phyloP scores from a whole-genome alignment of 441 rosid species.

The Jatropha podagrica region DNA sequence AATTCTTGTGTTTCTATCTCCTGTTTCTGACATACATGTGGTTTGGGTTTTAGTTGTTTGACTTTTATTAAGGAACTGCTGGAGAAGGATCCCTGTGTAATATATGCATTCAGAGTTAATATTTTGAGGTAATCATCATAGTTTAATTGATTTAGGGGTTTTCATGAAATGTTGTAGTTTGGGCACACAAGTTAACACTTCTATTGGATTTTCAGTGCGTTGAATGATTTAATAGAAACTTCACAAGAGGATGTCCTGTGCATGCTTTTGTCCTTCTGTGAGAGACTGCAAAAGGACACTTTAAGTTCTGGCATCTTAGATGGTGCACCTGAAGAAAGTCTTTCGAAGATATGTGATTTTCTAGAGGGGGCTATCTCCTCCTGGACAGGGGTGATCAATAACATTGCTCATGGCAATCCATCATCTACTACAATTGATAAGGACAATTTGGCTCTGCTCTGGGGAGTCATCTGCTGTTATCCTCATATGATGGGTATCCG shows the following conservation, averaged over 20 bases:
- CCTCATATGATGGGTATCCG: constrained; percentile 42
- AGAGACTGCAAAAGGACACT: constrained; percentile 50
- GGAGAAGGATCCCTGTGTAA: constrained; percentile 44
- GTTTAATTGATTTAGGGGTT: constrained; percentile 15
- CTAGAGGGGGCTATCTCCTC: constrained; percentile 38
- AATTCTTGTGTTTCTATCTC: not conserved
- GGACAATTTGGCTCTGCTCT: constrained; percentile 54
- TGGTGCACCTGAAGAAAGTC: constrained; percentile 39
- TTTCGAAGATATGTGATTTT: constrained; percentile 42
- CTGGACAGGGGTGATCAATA: constrained; percentile 38
- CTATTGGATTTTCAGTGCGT: constrained; percentile 55
- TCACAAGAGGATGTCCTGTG: constrained; percentile 58
- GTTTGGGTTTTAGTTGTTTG: constrained; percentile 58
- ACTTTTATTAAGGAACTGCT: constrained; percentile 61
- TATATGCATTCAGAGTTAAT: constrained; percentile 46
- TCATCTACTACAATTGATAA: constrained; percentile 37
- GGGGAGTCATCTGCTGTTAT: constrained; percentile 73
- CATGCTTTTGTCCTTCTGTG: constrained; percentile 59
- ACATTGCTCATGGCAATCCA: constrained; percentile 29
- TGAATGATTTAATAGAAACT: constrained; percentile 63
- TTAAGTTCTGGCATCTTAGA: constrained; percentile 30
- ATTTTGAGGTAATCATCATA: constrained; percentile 50
- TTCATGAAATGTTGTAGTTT: constrained; percentile 25
- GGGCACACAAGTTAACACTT: not conserved
- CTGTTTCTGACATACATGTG: constrained; percentile 24